These are phyloP conservation scores for Trichoderma parareesei DNA, from an alignment of 495 filamentous ascomycete genomes.

Conservation along the genomic window DNA sequence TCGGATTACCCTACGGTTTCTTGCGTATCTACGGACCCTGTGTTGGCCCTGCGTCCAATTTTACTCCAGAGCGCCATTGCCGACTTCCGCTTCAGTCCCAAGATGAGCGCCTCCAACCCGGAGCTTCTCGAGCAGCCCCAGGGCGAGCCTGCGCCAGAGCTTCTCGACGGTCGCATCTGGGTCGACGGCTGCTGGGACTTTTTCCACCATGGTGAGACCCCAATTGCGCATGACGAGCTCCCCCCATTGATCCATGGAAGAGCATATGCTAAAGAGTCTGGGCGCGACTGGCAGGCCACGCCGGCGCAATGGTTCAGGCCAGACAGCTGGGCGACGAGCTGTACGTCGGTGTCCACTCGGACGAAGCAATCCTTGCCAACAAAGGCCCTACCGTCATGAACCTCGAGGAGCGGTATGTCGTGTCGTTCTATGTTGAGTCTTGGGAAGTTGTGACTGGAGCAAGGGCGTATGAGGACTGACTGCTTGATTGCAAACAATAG, in stretches of 20 bases:
- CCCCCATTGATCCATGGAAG: background rate
- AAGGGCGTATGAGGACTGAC: conserved; percentile 15
- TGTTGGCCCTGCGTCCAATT: background rate
- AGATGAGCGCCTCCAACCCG: background rate
- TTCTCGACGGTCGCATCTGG: conserved; percentile 75
- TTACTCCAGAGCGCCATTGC: background rate
- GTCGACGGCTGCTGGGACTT: conserved; percentile 99
- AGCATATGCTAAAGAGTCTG: background rate
- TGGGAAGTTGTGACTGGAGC: conserved; percentile 12
- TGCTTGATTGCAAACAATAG: conserved; percentile 17
- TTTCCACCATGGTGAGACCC: conserved; percentile 74
- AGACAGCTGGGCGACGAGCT: conserved; percentile 71
- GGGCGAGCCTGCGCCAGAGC: conserved; percentile 34
- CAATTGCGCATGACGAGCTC: background rate
- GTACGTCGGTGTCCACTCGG: conserved; percentile 85
- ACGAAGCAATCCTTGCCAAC: conserved; percentile 89
- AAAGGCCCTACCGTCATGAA: conserved; percentile 98
- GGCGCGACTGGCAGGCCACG: conserved; percentile 56
- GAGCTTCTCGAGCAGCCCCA: background rate
- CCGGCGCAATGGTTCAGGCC: conserved; percentile 85
- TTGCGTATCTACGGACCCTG: background rate
- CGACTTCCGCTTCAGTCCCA: background rate
- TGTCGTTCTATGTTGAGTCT: conserved; percentile 10
- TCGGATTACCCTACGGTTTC: background rate
- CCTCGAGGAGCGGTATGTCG: conserved; percentile 66